Evolutionary conservation across 768 basidiomycete species (phyloP).

Genomic region (Hirschioporus abietinus): DNA sequence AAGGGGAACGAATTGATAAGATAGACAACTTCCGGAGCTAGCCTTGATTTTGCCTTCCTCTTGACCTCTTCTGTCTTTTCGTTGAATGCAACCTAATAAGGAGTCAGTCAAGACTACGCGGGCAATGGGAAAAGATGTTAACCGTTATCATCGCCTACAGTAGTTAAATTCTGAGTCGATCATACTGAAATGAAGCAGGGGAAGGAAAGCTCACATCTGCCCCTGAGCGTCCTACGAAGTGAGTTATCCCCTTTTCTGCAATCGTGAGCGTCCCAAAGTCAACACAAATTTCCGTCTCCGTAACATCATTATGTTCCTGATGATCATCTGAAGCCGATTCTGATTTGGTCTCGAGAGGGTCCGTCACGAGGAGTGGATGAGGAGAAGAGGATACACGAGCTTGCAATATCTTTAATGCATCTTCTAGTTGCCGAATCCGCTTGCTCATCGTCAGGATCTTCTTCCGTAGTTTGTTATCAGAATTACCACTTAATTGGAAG

Average conservation of each 20-base stretch:
- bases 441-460: slow-evolving; percentile 10
- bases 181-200: background rate
- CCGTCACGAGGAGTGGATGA: slow-evolving; percentile 1
- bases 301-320: background rate
- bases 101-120: too few relatives aligned
- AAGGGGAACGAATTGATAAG: slow-evolving; percentile 63
- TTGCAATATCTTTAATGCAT: slow-evolving; percentile 10
- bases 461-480: slow-evolving; percentile 13
- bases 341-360: background rate
- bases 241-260: slow-evolving; percentile 59
- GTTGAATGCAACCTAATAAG: background rate
- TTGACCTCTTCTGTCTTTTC: background rate
- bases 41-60: background rate
- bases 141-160: background rate
- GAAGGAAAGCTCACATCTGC: slow-evolving; percentile 50
- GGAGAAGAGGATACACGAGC: slow-evolving; percentile 8
- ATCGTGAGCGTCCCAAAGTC: slow-evolving; percentile 70
- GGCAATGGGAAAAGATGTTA: background rate
- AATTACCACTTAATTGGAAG: slow-evolving; percentile 32
- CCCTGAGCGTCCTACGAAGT: slow-evolving; percentile 72
- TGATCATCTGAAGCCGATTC: background rate
- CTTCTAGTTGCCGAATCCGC: slow-evolving; percentile 11
- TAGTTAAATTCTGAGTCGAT: background rate
- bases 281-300: slow-evolving; percentile 21
- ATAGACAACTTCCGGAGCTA: slow-evolving; percentile 23